Evolutionary conservation across 1,284 basidiomycete species (phyloP), one percentile per base, ranked within the genome.

Genomic region (Blastosporella zonata): DNA sequence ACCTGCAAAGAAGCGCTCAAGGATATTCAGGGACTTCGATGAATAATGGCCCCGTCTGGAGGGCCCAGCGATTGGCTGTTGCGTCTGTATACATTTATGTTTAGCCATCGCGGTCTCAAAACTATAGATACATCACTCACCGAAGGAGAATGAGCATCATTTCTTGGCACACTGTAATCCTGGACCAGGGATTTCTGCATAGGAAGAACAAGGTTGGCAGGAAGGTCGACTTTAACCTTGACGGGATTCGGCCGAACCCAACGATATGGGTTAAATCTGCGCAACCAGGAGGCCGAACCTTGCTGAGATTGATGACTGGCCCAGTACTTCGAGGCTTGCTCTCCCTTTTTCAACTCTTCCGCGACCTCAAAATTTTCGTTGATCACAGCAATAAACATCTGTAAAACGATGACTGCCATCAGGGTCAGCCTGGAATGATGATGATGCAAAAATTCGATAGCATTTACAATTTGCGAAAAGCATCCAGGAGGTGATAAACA

Each of bases 331-430:
- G 75, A 84, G 6, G 90, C 82, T 66, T 98, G 96, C 56, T 88
- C 81, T 39, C 82, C 80, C 49, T 87, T 83, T 70, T 97, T 97
- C 39, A 86, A 79, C 64, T 96, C 92, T 62, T 98, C 96, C 0
- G 93, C 93, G 3, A 97, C 82, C 36, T 88, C 79, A 59, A 98
- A 98, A 68, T 97, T 97, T 73, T 97, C 95, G 66, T 97, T 94
- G 76, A 99, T 95, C 46, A 98, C 95, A 28, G 95, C 96, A 62
- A 99, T 94, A 73, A 98, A 97, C 87, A 98, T 92, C 62, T 97
- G 94, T 49, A 97, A 67, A n/a, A 98, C 77, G 60, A 97, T 93
- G 72, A 95, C 93, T 93, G 54, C 77, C 46, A 41, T 3, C 2
- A 28, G n/a, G 28, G 46, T 56, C 51, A 57, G 45, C 46, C 44